Evolutionary conservation across 768 basidiomycete genomes (phyloP).

Genomic region (Boletus subcaerulescens): DNA sequence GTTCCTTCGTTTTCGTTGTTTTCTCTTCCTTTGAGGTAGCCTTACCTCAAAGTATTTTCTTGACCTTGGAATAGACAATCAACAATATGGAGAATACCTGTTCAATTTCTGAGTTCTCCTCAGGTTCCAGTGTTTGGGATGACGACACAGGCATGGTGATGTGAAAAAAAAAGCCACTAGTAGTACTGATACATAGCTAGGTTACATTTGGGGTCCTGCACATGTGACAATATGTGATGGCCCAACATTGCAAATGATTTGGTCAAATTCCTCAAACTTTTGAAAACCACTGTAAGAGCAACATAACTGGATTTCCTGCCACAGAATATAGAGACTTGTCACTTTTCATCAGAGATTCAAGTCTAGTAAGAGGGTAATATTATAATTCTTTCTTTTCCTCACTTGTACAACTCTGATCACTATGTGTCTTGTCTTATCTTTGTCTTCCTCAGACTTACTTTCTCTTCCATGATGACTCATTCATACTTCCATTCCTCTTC

Average conservation of each 20-base stretch:
- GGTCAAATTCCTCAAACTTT: background rate
- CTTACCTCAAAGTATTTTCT: background rate
- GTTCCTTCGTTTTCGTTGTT: background rate
- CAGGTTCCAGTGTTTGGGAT: background rate
- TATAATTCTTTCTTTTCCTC: too few species aligned
- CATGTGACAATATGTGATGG: background rate
- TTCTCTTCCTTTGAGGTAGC: slow-evolving; percentile 1
- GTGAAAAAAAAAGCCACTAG: background rate
- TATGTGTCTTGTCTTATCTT: too few species aligned
- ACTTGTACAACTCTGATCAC: too few species aligned
- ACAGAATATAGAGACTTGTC: too few species aligned
- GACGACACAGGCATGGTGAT: background rate
- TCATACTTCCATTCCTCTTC: too few species aligned
- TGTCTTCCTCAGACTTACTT: too few species aligned
- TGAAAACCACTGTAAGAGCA: background rate
- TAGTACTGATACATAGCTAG: background rate
- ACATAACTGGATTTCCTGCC: too few species aligned
- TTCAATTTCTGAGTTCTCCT: background rate
- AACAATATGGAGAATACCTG: background rate
- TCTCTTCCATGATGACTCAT: too few species aligned
- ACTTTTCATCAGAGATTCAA: too few species aligned
- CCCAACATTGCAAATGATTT: background rate
- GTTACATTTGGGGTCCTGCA: background rate
- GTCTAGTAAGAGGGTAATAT: too few species aligned
- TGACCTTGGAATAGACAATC: slow-evolving; percentile 3